Evolutionary conservation across 1,284 basidiomycete species (phyloP), one percentile per base, ranked within the genome.

Genomic region (Heterobasidion annosum): DNA sequence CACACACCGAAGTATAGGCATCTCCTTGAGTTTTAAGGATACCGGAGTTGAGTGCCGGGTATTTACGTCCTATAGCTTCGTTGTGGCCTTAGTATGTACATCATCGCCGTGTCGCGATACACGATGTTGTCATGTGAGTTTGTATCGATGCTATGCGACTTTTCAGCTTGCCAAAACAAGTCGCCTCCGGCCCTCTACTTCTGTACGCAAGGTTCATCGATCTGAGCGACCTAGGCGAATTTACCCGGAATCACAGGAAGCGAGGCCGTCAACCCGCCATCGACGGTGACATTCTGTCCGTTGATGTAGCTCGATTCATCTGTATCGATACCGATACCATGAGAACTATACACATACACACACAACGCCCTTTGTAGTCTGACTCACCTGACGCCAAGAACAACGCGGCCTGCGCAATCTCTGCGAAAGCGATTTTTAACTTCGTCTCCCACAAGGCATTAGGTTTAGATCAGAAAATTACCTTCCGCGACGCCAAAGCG

Each of bases 251-350:
- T 75, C 32, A 88, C 83, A 1, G 90, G 90, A 60, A 82, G 76
- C 2, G 88, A 88, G 34, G 84, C 75, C 8, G 85, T 82, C 55
- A 95, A 68, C 0, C 91, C 93, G 8, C 93, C 95, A 64, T 95
- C 93, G 32, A 95, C 87, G 0, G 87, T 85, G 42, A 93, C 77
- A 59, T 86, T 88, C 63, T 96, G 89, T 10, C 92, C 95, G 64
- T 96, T 98, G 55, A 98, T 83, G 67, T 96, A 95, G 64, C 91
- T 93, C 1, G 92, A 85, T 57, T 93, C 91, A 63, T 94, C 93
- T 90, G 59, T 4, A 49, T 52, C 50, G 58, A 40, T 25, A 25
- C 25, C 25, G 3, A 25, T 25, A 52, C 58, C 51, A 52, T 64
- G n/a, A 54, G 19, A 43, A 35, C n/a, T 8, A 19, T 8, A 19